Evolutionary conservation across 768 basidiomycete genomes (phyloP), one percentile per base, ranked within the genome.

Genomic region (Termitomyces sp.): DNA sequence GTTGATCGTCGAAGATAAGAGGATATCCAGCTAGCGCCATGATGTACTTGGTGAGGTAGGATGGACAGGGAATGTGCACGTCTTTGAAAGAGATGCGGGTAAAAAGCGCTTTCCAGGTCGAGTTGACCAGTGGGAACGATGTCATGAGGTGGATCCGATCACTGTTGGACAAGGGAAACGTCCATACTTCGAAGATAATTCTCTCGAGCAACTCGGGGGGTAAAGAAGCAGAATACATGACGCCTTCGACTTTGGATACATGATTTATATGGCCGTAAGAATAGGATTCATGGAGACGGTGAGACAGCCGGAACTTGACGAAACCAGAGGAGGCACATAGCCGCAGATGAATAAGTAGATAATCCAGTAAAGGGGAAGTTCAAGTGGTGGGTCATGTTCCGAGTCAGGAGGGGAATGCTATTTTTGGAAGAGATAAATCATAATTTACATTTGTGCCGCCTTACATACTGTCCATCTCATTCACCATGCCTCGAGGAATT

Each of bases 401-500:
- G 37, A 17, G 10, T 15, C 15, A 22, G 7, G 6, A 9, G 34
- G 5, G 10, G 9, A 9, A 21, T n/a, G 48, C 49, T 24, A 38
- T 50, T 50, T 40, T 40, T 38, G 49, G 49, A 50, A 50, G 37
- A 26, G 35, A 35, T 32, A 28, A 28, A 26, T 15, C 14, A 11
- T 34, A 40, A 37, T 50, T 50, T 50, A 24, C 17, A 40, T 4
- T 19, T 50, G 48, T 49, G 22, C 12, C 15, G 2, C 34, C 2
- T 34, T 34, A 34, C 34, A 14, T 32, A 9, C 30, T 1, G 8
- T 10, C 28, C 4, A 45, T 15, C 47, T 19, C 15, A 40, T 30
- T 34, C 46, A 65, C 41, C 21, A 91, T 91, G 90, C 90, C 90
- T 57, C 80, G 90, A 69, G 90, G 90, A 56, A 81, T 91, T 45